Base-by-base conservation (phyloP, 768 basidiomycete species). In the Galerina marginata region DNA sequence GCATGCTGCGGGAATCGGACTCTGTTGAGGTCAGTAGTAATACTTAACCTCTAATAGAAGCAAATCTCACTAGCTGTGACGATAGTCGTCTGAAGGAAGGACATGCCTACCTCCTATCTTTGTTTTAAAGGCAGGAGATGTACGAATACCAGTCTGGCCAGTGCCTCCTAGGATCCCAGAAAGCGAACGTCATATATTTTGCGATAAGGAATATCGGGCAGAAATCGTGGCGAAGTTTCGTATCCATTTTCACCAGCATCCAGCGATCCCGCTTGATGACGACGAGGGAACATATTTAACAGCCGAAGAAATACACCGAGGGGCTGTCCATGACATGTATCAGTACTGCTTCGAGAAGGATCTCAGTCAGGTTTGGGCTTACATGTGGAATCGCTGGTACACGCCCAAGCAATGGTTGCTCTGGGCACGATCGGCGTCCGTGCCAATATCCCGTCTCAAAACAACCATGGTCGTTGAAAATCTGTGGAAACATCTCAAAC, bases 331-430 rank as follows among this genome's bases (percentile, higher is more conserved):
- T 3, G 74, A 78, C 40, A 77, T 79, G 75, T 77, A 77, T 44
- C 10, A 38, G 2, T 75, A 71, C 59, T 77, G 77, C 52, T 23
- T 65, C 0, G 16, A 23, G 9, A 61, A 70, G 6, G 71, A 68
- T 2, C 68, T 78, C 9, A 46, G 66, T 1, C 71, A 77, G 53
- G 73, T 74, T 4, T 77, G 75, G 74, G 76, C 63, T 2, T 77
- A 77, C 48, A 57, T 78, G 65, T 76, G 76, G 77, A 63, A 66
- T 9, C 67, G 54, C 15, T 78, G 77, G 77, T 76, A 78, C 56
- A 37, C 61, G 26, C 71, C 69, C 2, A 62, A 63, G 14, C 67
- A 60, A 63, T 78, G 75, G 75, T 57, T 50, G 15, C 67, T 76
- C 2, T 77, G 75, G 76, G 74, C 76, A 6, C 59, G 69, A 2